Percentiles rank a stretch among this genome's conserved stretches.
Evolutionary conservation across 2,329 filamentous ascomycete species (phyloP).

Genomic region (Mycosphaerella sp.): DNA sequence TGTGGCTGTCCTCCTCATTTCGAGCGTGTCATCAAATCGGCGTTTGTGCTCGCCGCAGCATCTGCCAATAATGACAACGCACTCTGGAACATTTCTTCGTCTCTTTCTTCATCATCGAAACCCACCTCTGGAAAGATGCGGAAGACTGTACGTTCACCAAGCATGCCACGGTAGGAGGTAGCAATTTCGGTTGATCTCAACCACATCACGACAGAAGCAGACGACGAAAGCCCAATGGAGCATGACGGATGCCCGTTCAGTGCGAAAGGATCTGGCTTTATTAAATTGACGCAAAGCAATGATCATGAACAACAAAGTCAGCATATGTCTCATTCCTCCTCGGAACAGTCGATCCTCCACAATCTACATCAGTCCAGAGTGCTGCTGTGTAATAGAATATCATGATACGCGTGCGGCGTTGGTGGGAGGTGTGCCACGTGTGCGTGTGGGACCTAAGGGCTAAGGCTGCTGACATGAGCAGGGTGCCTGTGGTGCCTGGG

Average conservation of each 20-base stretch:
- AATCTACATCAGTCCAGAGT: neutral
- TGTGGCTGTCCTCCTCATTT: too few species aligned
- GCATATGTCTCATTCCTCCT: neutral
- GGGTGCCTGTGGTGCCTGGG: too few species aligned
- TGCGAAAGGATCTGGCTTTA: neutral
- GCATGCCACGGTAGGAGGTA: neutral
- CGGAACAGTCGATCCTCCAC: neutral
- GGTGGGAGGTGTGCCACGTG: neutral
- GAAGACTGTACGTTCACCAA: neutral
- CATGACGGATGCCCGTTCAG: neutral
- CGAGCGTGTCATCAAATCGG: too few species aligned
- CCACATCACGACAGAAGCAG: neutral
- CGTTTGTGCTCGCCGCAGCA: too few species aligned
- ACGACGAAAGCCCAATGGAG: neutral
- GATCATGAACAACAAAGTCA: neutral
- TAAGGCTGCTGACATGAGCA: neutral
- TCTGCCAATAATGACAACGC: too few species aligned
- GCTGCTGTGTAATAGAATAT: neutral
- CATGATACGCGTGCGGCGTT: neutral
- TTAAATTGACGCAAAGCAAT: neutral
- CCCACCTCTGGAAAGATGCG: neutral
- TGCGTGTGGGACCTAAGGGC: neutral
- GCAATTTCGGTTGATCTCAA: neutral
- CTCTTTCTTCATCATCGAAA: too few species aligned
- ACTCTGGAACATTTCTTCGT: too few species aligned